Evolutionary conservation across 139 green algal species (phyloP).

Genomic region (Tetraselmis chui): DNA sequence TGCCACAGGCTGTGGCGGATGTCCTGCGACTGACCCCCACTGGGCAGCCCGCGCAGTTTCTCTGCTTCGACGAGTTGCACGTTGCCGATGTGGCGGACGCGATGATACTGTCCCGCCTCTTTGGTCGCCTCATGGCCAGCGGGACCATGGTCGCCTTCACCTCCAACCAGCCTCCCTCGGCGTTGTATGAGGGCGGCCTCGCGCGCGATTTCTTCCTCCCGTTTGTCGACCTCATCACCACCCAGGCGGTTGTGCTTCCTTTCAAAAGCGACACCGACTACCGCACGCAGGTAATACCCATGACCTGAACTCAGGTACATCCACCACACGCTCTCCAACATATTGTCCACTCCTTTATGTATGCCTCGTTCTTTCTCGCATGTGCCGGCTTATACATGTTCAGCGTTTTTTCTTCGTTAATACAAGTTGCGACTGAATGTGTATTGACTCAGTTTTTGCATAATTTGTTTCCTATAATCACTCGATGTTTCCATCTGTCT

Average conservation of each 20-base stretch:
- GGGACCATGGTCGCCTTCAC: conserved; percentile 3
- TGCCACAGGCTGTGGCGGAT: neutral
- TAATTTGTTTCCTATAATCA: too few species aligned
- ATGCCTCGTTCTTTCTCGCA: too few species aligned
- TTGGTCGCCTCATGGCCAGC: conserved; percentile 1
- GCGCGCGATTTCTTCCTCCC: conserved; percentile 1
- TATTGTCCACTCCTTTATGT: too few species aligned
- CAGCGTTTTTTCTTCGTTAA: too few species aligned
- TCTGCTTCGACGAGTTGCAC: conserved; percentile 13
- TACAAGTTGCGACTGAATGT: too few species aligned
- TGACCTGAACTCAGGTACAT: too few species aligned
- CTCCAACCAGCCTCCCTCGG: conserved; percentile 2
- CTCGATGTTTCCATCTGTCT: too few species aligned
- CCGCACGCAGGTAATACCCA: neutral
- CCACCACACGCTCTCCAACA: too few species aligned
- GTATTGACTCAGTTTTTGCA: too few species aligned
- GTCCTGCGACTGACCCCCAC: neutral
- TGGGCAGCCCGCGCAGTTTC: neutral
- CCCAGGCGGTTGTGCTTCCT: neutral
- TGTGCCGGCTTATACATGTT: too few species aligned
- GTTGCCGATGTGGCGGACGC: conserved; percentile 10
- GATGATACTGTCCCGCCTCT: conserved; percentile 1
- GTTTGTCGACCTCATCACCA: neutral
- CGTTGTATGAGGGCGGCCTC: conserved; percentile 3
- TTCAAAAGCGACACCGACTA: conserved; percentile 3